Percentiles rank a stretch among this genome's conserved stretches.
phyloP scores from a whole-genome alignment of 371 early-diverging fungal genomes.

The Actinomortierella ambigua region DNA sequence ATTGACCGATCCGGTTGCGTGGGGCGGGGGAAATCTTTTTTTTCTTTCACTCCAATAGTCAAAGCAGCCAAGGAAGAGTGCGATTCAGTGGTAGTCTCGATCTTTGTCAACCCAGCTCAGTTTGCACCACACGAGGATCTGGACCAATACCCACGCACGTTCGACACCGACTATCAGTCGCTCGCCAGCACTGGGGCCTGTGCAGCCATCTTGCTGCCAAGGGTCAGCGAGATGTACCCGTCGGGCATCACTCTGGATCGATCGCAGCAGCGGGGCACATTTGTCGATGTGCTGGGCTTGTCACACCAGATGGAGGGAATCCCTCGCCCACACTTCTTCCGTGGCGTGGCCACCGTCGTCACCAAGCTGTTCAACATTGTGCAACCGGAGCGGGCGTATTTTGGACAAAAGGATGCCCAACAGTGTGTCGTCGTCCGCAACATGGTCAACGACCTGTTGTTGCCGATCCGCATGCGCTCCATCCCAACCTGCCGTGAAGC shows the following conservation, averaged over 20 bases:
- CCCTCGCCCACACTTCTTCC: slow-evolving; percentile 95
- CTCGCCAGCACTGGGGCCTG: slow-evolving; percentile 54
- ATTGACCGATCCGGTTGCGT: not conserved
- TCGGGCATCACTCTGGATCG: slow-evolving; percentile 83
- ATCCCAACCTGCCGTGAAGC: slow-evolving; percentile 81
- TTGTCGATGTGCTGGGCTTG: slow-evolving; percentile 89
- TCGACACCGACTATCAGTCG: slow-evolving; percentile 73
- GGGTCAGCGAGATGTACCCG: slow-evolving; percentile 93
- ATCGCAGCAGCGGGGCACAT: slow-evolving; percentile 80
- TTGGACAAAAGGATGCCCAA: slow-evolving; percentile 98
- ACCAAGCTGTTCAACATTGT: slow-evolving; percentile 91
- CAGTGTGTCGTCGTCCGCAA: slow-evolving; percentile 88
- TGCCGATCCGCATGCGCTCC: slow-evolving; percentile 78
- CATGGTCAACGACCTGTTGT: slow-evolving; percentile 83
- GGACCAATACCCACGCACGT: slow-evolving; percentile 88
- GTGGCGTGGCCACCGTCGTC: slow-evolving; percentile 97
- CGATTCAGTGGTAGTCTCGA: slow-evolving; percentile 79
- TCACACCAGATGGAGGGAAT: slow-evolving; percentile 93
- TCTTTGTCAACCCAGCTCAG: slow-evolving; percentile 98
- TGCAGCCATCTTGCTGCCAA: slow-evolving; percentile 79
- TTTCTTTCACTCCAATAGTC: slow-evolving; percentile 44
- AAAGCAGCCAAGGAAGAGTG: slow-evolving; percentile 61
- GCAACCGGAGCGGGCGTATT: slow-evolving; percentile 83
- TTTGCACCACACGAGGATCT: slow-evolving; percentile 97
- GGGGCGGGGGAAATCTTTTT: not conserved